These are phyloP conservation scores for Triadica sebifera DNA, from an alignment of 345 rosid genomes.

Conservation along the genomic window DNA sequence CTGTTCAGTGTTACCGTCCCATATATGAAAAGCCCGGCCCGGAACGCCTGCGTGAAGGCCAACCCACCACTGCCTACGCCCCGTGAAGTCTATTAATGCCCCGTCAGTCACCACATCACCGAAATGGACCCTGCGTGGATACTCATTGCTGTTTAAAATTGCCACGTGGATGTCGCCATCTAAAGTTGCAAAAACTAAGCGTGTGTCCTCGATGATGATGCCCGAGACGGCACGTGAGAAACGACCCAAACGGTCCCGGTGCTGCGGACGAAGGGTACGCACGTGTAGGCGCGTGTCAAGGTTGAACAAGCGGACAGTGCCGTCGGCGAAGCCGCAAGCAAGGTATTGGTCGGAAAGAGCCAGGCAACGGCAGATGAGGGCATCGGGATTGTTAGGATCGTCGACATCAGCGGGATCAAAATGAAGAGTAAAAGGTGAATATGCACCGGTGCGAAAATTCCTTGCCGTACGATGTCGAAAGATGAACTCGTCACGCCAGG, in stretches of 20 bases:
- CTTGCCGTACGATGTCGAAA: constrained; percentile 60
- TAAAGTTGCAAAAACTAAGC: constrained; percentile 62
- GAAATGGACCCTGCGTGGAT: constrained; percentile 44
- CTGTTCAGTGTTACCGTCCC: constrained; percentile 59
- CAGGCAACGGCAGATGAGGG: constrained; percentile 74
- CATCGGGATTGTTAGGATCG: constrained; percentile 42
- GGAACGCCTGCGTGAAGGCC: constrained; percentile 82
- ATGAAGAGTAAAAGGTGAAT: constrained; percentile 41
- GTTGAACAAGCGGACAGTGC: constrained; percentile 71
- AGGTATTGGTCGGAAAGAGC: constrained; percentile 67
- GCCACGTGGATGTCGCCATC: constrained; percentile 82
- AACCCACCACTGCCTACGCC: constrained; percentile 81
- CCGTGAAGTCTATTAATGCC: constrained; percentile 72
- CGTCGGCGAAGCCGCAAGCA: constrained; percentile 88
- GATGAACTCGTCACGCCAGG: constrained; percentile 75
- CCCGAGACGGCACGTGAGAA: constrained; percentile 81
- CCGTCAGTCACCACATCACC: constrained; percentile 73
- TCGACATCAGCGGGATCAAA: constrained; percentile 58
- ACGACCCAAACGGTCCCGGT: constrained; percentile 58
- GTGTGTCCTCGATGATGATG: constrained; percentile 41
- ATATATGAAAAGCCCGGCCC: constrained; percentile 69
- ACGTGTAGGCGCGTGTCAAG: constrained; percentile 54
- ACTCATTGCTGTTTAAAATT: constrained; percentile 27
- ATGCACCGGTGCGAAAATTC: constrained; percentile 53
- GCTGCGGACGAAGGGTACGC: constrained; percentile 58